Evolutionary conservation across 441 rosid species (phyloP).

Genomic region (Macaranga tanarius): DNA sequence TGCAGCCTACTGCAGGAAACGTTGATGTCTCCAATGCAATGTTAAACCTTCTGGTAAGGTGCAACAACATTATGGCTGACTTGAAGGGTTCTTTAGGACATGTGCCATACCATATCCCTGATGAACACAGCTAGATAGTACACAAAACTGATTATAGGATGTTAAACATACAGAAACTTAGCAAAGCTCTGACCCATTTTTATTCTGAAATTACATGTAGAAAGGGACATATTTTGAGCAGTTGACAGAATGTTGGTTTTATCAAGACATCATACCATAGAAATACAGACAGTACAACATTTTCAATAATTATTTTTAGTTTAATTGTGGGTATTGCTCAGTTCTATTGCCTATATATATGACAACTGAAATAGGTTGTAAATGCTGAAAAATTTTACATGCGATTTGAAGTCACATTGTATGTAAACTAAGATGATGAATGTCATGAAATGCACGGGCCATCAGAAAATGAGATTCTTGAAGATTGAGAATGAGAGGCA

Average conservation of each 20-base stretch:
- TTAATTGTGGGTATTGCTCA: no score
- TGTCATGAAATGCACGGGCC: no score
- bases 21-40: neutral
- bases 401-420: no score
- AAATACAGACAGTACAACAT: no score
- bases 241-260: no score
- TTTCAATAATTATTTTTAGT: no score
- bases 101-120: slow-evolving; percentile 23
- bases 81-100: slow-evolving; percentile 30
- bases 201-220: neutral
- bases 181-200: neutral
- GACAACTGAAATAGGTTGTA: neutral
- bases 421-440: no score
- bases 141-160: neutral
- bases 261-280: neutral
- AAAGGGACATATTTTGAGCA: neutral
- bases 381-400: neutral
- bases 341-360: no score
- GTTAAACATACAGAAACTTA: neutral
- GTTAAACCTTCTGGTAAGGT: slow-evolving; percentile 1
- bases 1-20: neutral
- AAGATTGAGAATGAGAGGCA: no score
- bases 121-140: neutral
- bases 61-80: slow-evolving; percentile 19
- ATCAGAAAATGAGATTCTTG: no score